These are phyloP conservation scores for Pulicaria dysenterica DNA, from an alignment of 129 eudicot species.

Conservation along the genomic window DNA sequence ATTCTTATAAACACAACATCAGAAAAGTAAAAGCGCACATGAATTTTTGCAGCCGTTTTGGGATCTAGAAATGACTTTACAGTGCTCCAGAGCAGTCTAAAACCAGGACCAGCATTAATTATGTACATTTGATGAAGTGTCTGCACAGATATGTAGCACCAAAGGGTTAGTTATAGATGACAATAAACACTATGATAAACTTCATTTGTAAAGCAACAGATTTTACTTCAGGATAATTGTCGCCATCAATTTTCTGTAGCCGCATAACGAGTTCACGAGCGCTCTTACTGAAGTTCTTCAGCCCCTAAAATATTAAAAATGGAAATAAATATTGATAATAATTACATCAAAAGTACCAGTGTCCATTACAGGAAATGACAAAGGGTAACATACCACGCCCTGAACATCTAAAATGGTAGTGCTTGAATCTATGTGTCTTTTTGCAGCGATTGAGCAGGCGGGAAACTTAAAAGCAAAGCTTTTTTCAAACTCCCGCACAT, in stretches of 20 bases:
- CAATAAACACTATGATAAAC: conserved; percentile 16
- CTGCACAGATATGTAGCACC: conserved; percentile 40
- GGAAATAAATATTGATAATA: neutral
- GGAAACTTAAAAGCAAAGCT: conserved; percentile 75
- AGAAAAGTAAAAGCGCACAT: conserved; percentile 47
- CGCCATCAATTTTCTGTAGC: conserved; percentile 90
- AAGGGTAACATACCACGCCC: conserved; percentile 68
- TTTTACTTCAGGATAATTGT: conserved; percentile 88
- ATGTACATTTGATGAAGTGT: conserved; percentile 93
- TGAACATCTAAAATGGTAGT: conserved; percentile 93
- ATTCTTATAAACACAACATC: neutral
- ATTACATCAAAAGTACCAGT: neutral
- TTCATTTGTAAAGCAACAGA: conserved; percentile 16
- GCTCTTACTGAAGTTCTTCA: conserved; percentile 77
- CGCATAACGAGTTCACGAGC: conserved; percentile 78
- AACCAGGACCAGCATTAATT: conserved; percentile 96
- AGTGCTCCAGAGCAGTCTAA: conserved; percentile 88
- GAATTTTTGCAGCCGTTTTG: conserved; percentile 90
- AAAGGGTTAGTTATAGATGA: conserved; percentile 15
- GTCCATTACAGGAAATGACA: neutral
- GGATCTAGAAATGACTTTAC: conserved; percentile 88
- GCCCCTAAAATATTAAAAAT: conserved; percentile 52
- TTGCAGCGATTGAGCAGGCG: conserved; percentile 90
- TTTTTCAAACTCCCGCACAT: conserved; percentile 83
- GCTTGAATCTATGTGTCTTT: conserved; percentile 84